phyloP scores from a whole-genome alignment of 257 asterid genomes.

The Ajuga chamaepitys region DNA sequence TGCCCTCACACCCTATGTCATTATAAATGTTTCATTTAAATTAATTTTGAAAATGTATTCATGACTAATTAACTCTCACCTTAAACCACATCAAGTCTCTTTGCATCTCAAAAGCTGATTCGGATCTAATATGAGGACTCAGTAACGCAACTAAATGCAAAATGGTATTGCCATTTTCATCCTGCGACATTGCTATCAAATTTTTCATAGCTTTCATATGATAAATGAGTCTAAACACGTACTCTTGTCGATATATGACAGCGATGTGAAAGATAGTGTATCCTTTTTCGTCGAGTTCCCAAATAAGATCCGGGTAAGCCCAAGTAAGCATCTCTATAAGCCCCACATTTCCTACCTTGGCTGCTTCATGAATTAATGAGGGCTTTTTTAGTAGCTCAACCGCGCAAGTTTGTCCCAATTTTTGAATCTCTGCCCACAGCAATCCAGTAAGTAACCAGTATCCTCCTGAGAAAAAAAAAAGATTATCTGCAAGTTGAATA shows the following conservation, averaged over 20 bases:
- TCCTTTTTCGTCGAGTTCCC: not conserved
- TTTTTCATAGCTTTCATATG: not conserved
- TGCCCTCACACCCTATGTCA: no score
- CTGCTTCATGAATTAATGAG: slow-evolving; percentile 13
- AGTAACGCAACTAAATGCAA: not conserved
- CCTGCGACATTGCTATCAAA: not conserved
- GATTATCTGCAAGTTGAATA: no score
- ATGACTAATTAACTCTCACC: no score
- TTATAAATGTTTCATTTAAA: no score
- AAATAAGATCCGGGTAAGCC: slow-evolving; percentile 8
- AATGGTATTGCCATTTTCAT: not conserved
- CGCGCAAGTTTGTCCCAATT: not conserved
- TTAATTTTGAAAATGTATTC: no score
- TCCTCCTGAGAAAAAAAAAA: no score
- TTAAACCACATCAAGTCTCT: not conserved
- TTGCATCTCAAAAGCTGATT: not conserved
- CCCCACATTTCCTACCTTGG: slow-evolving; percentile 15
- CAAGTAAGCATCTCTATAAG: slow-evolving; percentile 12
- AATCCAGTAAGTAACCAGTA: not conserved
- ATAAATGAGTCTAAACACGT: not conserved
- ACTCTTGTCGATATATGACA: slow-evolving; percentile 1
- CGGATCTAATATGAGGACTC: not conserved
- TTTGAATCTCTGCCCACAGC: slow-evolving; percentile 1
- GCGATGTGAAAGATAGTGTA: slow-evolving; percentile 6
- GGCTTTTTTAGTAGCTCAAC: not conserved